Evolutionary conservation across 768 basidiomycete genomes (phyloP).

Genomic region (Termitomyces sp.): DNA sequence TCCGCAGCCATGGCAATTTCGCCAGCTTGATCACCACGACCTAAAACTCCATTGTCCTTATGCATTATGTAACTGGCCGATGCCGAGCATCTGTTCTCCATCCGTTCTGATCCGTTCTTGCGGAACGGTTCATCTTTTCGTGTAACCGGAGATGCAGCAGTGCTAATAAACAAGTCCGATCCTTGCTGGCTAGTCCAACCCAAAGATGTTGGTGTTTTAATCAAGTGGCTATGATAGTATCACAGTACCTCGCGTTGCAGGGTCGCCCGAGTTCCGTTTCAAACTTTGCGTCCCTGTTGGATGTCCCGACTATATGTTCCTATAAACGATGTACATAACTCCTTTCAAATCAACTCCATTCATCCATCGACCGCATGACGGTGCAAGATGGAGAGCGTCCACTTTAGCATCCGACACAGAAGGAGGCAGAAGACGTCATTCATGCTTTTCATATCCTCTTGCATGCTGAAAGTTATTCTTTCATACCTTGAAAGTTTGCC

Average conservation of each 20-base stretch:
- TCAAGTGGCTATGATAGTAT: background rate
- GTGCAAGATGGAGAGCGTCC: background rate
- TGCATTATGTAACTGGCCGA: background rate
- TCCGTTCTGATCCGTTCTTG: background rate
- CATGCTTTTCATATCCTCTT: background rate
- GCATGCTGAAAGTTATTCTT: background rate
- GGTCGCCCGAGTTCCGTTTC: too few species aligned
- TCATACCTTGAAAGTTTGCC: background rate
- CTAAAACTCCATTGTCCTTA: background rate
- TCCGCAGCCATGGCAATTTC: background rate
- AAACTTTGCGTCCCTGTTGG: background rate
- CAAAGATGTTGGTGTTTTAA: too few species aligned
- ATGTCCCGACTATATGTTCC: background rate
- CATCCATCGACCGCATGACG: slow-evolving; percentile 1
- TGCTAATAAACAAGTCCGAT: background rate
- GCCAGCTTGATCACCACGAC: background rate
- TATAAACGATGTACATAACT: background rate
- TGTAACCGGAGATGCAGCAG: background rate
- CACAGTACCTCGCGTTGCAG: too few species aligned
- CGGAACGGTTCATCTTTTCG: background rate
- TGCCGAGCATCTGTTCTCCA: slow-evolving; percentile 1
- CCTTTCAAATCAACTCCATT: background rate
- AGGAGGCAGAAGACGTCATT: slow-evolving; percentile 5
- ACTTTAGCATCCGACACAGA: slow-evolving; percentile 1
- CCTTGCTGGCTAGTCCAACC: background rate